A percentile compares a stretch with the other conserved stretches of the same genome.
phyloP scores from a whole-genome alignment of 148 eudicot species.

The Spergularia bocconei region DNA sequence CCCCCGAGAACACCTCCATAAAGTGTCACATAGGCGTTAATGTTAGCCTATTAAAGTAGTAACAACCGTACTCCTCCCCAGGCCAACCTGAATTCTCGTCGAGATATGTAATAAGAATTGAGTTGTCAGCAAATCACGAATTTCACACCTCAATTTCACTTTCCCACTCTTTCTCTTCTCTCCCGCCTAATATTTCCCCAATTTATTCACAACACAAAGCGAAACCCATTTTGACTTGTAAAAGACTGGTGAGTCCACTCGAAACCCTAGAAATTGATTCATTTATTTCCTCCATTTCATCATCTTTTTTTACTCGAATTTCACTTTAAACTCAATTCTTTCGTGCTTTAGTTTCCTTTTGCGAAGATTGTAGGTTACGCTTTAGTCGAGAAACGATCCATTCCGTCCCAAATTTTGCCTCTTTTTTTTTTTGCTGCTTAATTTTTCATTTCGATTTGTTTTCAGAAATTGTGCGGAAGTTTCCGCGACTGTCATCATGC shows the following conservation, averaged over 20 bases:
- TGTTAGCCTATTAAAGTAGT: no score
- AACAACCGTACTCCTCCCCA: no score
- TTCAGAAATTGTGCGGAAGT: conserved; percentile 24
- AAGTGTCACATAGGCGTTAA: no score
- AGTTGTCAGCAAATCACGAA: no score
- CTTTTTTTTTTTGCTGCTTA: not conserved
- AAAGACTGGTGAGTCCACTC: conserved; percentile 9
- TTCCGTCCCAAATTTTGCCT: not conserved
- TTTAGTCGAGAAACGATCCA: not conserved
- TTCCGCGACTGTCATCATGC: conserved; percentile 39
- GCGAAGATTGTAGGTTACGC: not conserved
- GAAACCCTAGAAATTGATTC: conserved; percentile 27
- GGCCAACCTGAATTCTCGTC: no score
- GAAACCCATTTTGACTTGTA: not conserved
- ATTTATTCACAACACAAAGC: not conserved
- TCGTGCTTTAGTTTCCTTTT: not conserved
- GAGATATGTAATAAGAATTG: no score
- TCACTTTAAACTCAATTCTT: conserved; percentile 7
- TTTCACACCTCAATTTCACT: not conserved
- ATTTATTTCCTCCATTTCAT: not conserved
- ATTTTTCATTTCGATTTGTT: conserved; percentile 4
- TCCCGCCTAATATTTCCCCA: conserved; percentile 23
- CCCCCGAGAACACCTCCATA: no score
- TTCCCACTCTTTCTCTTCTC: conserved; percentile 13
- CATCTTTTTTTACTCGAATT: not conserved